These are phyloP conservation scores for Cyclotella atomus DNA, from an alignment of 108 stramenopile genomes.

Conservation along the genomic window DNA sequence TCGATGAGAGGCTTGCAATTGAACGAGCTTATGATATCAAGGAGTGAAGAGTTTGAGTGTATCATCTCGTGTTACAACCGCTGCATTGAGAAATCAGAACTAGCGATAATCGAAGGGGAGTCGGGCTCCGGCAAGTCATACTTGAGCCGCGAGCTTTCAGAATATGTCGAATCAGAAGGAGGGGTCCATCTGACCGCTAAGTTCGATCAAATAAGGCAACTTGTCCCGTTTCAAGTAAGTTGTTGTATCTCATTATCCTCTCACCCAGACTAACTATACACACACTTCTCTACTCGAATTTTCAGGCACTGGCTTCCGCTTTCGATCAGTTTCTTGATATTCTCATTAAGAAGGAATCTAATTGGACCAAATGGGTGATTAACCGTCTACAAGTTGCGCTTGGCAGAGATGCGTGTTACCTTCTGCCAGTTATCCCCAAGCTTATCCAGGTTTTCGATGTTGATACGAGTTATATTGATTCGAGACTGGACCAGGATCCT, in stretches of 20 bases:
- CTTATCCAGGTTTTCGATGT: conserved; percentile 11
- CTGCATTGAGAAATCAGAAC: not conserved
- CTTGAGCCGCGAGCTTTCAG: not conserved
- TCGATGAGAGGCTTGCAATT: no score
- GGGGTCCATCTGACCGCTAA: conserved; percentile 22
- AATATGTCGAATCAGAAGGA: conserved; percentile 1
- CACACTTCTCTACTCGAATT: no score
- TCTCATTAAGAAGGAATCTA: not conserved
- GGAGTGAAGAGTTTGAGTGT: not conserved
- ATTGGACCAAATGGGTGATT: not conserved
- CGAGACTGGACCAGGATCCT: not conserved
- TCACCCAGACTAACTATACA: no score
- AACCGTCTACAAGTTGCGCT: not conserved
- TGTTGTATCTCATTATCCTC: no score
- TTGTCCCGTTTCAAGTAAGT: not conserved
- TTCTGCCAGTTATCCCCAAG: conserved; percentile 11
- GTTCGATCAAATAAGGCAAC: conserved; percentile 14
- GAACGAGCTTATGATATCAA: not conserved
- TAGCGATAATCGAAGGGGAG: not conserved
- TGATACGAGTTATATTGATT: not conserved
- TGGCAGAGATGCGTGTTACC: conserved; percentile 7
- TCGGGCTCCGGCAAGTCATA: not conserved
- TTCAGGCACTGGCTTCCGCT: conserved; percentile 14
- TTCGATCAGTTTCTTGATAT: conserved; percentile 18
- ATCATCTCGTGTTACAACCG: not conserved